A percentile compares a stretch with the other conserved stretches of the same genome.
Conservation (phyloP, 1,284 basidiomycete genomes). For the Rugosomyces carneus region DNA sequence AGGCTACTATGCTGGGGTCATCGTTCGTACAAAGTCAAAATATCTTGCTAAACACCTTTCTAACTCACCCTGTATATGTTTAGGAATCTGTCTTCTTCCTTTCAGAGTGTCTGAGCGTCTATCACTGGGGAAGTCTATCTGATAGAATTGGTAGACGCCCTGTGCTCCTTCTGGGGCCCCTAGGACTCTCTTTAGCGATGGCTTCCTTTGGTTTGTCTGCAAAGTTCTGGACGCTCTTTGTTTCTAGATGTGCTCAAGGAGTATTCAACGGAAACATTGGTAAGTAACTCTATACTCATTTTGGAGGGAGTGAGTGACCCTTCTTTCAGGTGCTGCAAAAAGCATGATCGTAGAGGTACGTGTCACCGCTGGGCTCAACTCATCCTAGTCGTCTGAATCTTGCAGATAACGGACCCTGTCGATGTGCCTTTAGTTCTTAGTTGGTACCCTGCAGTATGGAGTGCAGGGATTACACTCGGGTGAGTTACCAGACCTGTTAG, state of each 20-base stretch:
- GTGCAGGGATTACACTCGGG: conserved; percentile 41
- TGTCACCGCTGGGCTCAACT: conserved; percentile 28
- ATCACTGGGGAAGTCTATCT: conserved; percentile 25
- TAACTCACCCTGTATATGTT: not conserved
- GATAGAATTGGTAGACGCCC: conserved; percentile 17
- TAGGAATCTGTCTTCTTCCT: conserved; percentile 35
- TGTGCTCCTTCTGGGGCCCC: conserved; percentile 30
- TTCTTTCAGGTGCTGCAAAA: conserved; percentile 29
- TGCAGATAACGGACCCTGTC: conserved; percentile 34
- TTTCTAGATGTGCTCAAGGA: conserved; percentile 16
- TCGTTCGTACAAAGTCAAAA: conserved; percentile 24
- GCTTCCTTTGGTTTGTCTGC: conserved; percentile 31
- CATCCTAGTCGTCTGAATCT: conserved; percentile 27
- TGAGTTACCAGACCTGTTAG: conserved; percentile 13
- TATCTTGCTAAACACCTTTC: not conserved
- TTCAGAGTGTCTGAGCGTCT: conserved; percentile 30
- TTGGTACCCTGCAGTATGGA: conserved; percentile 42
- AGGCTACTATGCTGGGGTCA: conserved; percentile 47
- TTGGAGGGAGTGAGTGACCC: conserved; percentile 18
- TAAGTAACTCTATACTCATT: not conserved
- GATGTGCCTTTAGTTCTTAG: conserved; percentile 42
- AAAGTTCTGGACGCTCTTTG: conserved; percentile 16
- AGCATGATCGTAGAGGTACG: conserved; percentile 39
- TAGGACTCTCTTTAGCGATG: conserved; percentile 30
- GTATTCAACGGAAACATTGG: conserved; percentile 31